A percentile compares a stretch with the other conserved stretches of the same genome.
Conservation (phyloP, 768 basidiomycete species). For the Pisolithus albus region DNA sequence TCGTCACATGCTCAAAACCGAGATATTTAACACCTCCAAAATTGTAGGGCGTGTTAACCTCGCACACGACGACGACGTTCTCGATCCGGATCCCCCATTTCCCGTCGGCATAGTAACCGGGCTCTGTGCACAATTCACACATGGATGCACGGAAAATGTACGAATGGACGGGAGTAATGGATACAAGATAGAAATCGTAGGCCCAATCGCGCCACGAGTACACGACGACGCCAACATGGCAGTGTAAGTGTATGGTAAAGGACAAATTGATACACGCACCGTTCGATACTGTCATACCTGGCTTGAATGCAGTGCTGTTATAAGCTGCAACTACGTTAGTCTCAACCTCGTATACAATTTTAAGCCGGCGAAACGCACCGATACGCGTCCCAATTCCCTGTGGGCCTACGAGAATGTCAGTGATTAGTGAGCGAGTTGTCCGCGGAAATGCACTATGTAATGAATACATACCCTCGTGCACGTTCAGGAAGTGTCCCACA, state of each 20-base stretch:
- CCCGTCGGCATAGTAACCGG: slow-evolving; percentile 90
- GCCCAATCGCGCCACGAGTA: background rate
- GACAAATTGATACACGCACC: slow-evolving; percentile 29
- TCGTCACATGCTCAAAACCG: slow-evolving; percentile 78
- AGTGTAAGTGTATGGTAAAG: background rate
- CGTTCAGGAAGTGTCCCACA: slow-evolving; percentile 90
- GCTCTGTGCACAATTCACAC: slow-evolving; percentile 41
- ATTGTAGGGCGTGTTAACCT: slow-evolving; percentile 62
- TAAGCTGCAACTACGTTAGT: slow-evolving; percentile 35
- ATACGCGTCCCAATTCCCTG: slow-evolving; percentile 46
- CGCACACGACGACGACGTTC: slow-evolving; percentile 73
- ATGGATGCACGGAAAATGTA: background rate
- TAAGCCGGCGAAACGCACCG: slow-evolving; percentile 12
- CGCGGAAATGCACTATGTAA: background rate
- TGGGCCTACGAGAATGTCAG: slow-evolving; percentile 36
- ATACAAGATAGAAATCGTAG: background rate
- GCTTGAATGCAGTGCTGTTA: slow-evolving; percentile 65
- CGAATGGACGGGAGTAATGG: background rate
- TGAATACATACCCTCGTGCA: slow-evolving; percentile 60
- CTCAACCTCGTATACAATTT: background rate
- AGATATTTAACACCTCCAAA: slow-evolving; percentile 78
- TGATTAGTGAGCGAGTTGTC: slow-evolving; percentile 1
- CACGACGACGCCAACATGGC: too few relatives aligned
- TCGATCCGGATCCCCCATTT: slow-evolving; percentile 91
- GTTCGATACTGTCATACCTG: slow-evolving; percentile 89